phyloP scores from a whole-genome alignment of 257 asterid species.

The Avicennia marina region DNA sequence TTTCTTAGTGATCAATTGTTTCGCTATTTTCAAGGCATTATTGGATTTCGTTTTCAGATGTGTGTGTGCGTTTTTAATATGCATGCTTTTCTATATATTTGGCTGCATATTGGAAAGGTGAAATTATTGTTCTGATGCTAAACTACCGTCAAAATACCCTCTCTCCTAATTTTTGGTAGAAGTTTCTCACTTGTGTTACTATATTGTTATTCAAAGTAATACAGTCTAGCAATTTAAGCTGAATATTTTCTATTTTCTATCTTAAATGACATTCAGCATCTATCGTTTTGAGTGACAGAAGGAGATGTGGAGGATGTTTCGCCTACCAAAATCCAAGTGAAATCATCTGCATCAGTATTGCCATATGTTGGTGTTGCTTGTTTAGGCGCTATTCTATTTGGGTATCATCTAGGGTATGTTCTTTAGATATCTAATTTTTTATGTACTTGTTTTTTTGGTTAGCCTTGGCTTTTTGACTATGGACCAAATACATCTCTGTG shows the following conservation, averaged over 20 bases:
- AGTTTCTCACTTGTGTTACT: background rate
- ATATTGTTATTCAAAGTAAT: background rate
- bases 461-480: background rate
- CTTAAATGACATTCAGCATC: background rate
- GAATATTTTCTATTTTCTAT: background rate
- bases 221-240: background rate
- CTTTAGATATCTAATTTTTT: background rate
- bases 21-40: too few species aligned
- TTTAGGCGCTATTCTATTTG: constrained; percentile 79
- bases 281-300: constrained; percentile 33
- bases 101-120: background rate
- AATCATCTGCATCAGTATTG: constrained; percentile 73
- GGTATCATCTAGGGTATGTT: constrained; percentile 93
- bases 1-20: too few species aligned
- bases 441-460: background rate
- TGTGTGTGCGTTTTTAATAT: background rate
- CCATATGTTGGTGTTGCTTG: constrained; percentile 98
- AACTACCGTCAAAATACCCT: background rate
- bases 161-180: background rate
- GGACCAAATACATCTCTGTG: background rate
- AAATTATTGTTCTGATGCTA: constrained; percentile 1
- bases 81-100: background rate
- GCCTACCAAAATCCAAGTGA: constrained; percentile 45
- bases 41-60: too few species aligned
- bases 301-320: constrained; percentile 62